Evolutionary conservation across 2,329 filamentous ascomycete genomes (phyloP).

Genomic region (Seiridium unicorne): DNA sequence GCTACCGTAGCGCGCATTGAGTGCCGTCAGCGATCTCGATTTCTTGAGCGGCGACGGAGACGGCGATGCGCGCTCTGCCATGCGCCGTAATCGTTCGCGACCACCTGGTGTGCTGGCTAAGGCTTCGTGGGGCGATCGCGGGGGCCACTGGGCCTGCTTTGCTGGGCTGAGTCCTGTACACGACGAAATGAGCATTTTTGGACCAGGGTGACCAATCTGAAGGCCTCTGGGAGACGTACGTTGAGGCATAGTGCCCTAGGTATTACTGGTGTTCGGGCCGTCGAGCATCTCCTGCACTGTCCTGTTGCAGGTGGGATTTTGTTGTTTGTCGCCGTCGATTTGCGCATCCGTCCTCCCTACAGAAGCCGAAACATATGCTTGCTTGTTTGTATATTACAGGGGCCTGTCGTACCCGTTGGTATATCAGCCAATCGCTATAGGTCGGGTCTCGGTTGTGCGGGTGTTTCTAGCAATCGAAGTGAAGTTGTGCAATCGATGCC

Average conservation of each 20-base stretch:
- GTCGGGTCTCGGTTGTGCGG: no score
- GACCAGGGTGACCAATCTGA: neutral
- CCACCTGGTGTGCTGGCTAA: conserved; percentile 72
- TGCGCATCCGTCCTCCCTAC: neutral
- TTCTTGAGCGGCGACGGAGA: conserved; percentile 65
- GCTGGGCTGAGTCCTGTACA: conserved; percentile 26
- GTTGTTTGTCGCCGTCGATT: neutral
- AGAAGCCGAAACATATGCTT: neutral
- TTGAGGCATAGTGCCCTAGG: conserved; percentile 4
- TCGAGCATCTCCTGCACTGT: conserved; percentile 2
- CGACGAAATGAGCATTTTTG: neutral
- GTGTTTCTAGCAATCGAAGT: no score
- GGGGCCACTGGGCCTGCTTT: conserved; percentile 61
- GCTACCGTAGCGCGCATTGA: conserved; percentile 22
- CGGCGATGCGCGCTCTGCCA: conserved; percentile 65
- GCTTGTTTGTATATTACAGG: neutral
- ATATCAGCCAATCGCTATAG: conserved; percentile 25
- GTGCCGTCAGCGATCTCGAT: conserved; percentile 32
- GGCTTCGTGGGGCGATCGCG: conserved; percentile 63
- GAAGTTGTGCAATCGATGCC: no score
- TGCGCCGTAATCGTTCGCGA: conserved; percentile 69
- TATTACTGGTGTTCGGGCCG: neutral
- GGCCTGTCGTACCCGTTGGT: conserved; percentile 10
- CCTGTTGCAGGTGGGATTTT: neutral
- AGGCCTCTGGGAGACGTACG: conserved; percentile 4